Base-by-base conservation (phyloP, 1,139 yeast genomes). In the Ogataea hybrid region DNA sequence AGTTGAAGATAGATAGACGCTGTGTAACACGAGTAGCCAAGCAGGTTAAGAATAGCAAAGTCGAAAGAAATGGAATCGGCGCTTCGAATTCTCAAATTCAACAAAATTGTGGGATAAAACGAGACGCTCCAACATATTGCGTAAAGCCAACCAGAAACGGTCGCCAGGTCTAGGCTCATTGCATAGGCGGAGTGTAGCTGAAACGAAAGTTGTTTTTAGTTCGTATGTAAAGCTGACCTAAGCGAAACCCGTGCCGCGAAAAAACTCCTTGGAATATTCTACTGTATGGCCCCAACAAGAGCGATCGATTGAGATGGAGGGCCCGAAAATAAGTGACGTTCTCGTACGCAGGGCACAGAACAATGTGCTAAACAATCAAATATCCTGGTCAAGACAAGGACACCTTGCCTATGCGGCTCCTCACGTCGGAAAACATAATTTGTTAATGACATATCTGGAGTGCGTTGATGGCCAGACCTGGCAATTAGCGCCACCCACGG, bases 381-480 rank as follows among this genome's bases (percentile, higher is more conserved):
- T 84, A 25, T 74, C 88, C 15, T 85, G 94, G 95, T 82, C 89
- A 15, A 72, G 77, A 48, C 81, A 79, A 55, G 94, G 94, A 14
- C 78, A 82, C 54, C 71, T 85, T 18, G 92, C 90, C 2, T 83
- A 78, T 52, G 65, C 77, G 4, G 50, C 63, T 15, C 68, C 68
- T 41, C 34, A 42, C n/a, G 9, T 45, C 5, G 47, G 43, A 7
- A 44, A 30, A 38, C 52, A 39, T 36, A 63, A 58, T 39, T 59
- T 84, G 31, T 64, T 67, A 41, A 64, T 84, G 47, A 77, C 89
- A 2, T 79, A 80, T 58, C 60, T 84, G 40, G 84, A 78, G 50
- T 79, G 85, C 50, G 59, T 73, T 12, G 78, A 81, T 53, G 92
- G 90, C 0, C 68, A 69, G 28, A 57, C 68, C 17, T 84, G 94